Evolutionary conservation across 2,329 filamentous ascomycete genomes (phyloP).

Genomic region (Rhynchosporium secalis): DNA sequence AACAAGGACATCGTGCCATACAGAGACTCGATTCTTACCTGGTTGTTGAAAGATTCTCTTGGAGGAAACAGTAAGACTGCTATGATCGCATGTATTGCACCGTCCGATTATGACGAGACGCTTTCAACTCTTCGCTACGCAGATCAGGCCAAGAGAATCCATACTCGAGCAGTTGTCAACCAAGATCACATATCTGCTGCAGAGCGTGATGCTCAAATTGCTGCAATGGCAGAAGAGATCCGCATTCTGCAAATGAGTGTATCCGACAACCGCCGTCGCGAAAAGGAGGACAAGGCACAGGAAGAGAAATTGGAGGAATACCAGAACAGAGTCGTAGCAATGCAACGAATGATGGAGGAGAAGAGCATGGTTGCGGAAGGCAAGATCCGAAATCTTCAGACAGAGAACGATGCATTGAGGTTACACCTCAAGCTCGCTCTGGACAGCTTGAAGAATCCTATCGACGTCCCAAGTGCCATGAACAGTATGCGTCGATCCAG

Average conservation of each 20-base stretch:
- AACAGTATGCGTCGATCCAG: slow-evolving; percentile 30
- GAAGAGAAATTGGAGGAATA: slow-evolving; percentile 92
- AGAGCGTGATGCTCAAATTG: slow-evolving; percentile 90
- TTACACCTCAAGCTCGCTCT: slow-evolving; percentile 86
- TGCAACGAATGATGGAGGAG: slow-evolving; percentile 97
- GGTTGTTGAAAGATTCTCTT: slow-evolving; percentile 93
- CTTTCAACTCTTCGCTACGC: slow-evolving; percentile 94
- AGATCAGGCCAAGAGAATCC: slow-evolving; percentile 96
- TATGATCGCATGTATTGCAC: slow-evolving; percentile 98
- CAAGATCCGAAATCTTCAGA: slow-evolving; percentile 87
- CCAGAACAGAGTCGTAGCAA: slow-evolving; percentile 81
- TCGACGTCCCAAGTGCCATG: slow-evolving; percentile 52
- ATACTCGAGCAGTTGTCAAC: slow-evolving; percentile 91
- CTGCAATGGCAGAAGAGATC: slow-evolving; percentile 94
- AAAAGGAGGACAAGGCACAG: slow-evolving; percentile 68
- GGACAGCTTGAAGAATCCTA: slow-evolving; percentile 86
- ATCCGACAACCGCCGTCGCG: slow-evolving; percentile 62
- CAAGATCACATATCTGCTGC: slow-evolving; percentile 91
- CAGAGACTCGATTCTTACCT: slow-evolving; percentile 78
- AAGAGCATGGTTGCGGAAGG: slow-evolving; percentile 84
- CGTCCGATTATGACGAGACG: slow-evolving; percentile 95
- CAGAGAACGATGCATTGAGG: slow-evolving; percentile 85
- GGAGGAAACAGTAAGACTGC: slow-evolving; percentile 98
- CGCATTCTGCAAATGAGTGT: slow-evolving; percentile 77
- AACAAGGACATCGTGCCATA: slow-evolving; percentile 82